These are phyloP conservation scores for Myxozyma udenii DNA, from an alignment of 805 yeast genomes.

Conservation along the genomic window DNA sequence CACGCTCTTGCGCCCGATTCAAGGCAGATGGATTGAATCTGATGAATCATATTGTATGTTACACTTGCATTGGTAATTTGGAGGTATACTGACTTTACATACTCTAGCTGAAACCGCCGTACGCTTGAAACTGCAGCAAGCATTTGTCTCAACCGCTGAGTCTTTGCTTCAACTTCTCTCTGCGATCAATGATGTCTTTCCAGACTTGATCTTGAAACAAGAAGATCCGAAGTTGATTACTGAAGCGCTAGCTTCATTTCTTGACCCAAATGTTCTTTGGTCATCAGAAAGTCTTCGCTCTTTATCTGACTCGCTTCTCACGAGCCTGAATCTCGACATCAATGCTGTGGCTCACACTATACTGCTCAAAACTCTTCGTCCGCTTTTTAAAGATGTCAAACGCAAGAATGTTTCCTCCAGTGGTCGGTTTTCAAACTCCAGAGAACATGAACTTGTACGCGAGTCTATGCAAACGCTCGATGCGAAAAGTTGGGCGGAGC, in stretches of 20 bases:
- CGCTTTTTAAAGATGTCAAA: slow-evolving; percentile 12
- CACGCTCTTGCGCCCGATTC: slow-evolving; percentile 9
- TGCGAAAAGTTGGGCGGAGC: slow-evolving; percentile 7
- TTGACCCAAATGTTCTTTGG: slow-evolving; percentile 14
- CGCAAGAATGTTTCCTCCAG: slow-evolving; percentile 9
- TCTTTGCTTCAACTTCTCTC: slow-evolving; percentile 5
- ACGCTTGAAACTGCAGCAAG: slow-evolving; percentile 19
- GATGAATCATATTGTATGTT: slow-evolving; percentile 12
- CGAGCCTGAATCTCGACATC: background rate
- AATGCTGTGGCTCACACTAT: slow-evolving; percentile 1
- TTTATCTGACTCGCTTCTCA: background rate
- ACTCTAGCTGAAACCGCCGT: slow-evolving; percentile 12
- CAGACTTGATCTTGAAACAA: background rate
- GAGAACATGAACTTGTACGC: slow-evolving; percentile 10
- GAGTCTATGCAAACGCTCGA: slow-evolving; percentile 6
- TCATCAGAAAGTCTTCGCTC: background rate
- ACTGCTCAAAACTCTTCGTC: slow-evolving; percentile 7
- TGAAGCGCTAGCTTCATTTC: slow-evolving; percentile 11
- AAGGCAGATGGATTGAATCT: slow-evolving; percentile 16
- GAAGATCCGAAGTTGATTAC: background rate
- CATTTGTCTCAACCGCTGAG: slow-evolving; percentile 7
- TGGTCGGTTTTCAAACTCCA: slow-evolving; percentile 9
- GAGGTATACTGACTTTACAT: background rate
- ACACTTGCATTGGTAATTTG: background rate
- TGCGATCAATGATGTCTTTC: background rate